Percentiles rank a stretch among this genome's conserved stretches.
These are phyloP conservation scores for Penicillium silybi DNA, from an alignment of 495 filamentous ascomycete genomes.

Conservation along the genomic window DNA sequence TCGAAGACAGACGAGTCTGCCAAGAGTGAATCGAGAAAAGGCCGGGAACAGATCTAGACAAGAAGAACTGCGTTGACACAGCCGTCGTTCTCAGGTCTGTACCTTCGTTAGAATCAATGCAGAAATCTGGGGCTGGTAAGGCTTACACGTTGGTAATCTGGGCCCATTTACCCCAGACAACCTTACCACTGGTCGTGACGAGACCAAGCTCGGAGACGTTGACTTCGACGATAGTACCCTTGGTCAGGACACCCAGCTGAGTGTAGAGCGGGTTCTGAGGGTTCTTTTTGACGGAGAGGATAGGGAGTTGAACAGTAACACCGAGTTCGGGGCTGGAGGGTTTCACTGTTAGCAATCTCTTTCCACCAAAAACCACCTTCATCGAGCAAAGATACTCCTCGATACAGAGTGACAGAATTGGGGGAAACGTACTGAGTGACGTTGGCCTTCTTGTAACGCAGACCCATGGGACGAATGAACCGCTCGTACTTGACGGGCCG, in stretches of 20 bases:
- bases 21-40: conserved; percentile 6
- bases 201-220: conserved; percentile 92
- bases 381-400: background rate
- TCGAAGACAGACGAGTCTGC: conserved; percentile 20
- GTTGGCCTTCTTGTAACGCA: conserved; percentile 92
- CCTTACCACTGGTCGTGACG: conserved; percentile 89
- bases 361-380: background rate
- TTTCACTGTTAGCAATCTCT: conserved; percentile 12
- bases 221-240: conserved; percentile 93
- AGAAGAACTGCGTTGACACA: conserved; percentile 30
- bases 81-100: conserved; percentile 22
- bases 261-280: conserved; percentile 93
- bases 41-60: conserved; percentile 15
- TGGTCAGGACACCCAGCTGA: conserved; percentile 88
- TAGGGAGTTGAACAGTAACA: conserved; percentile 90
- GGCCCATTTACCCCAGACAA: conserved; percentile 86
- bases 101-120: background rate
- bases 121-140: background rate
- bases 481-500: conserved; percentile 93
- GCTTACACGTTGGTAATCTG: conserved; percentile 61
- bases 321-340: conserved; percentile 61
- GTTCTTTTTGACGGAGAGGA: conserved; percentile 97
- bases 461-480: conserved; percentile 75
- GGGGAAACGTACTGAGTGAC: conserved; percentile 59
- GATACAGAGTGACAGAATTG: background rate